A percentile compares a stretch with the other conserved stretches of the same genome.
phyloP scores from a whole-genome alignment of 1,284 basidiomycete genomes.

The Anthracocystis walkeri region DNA sequence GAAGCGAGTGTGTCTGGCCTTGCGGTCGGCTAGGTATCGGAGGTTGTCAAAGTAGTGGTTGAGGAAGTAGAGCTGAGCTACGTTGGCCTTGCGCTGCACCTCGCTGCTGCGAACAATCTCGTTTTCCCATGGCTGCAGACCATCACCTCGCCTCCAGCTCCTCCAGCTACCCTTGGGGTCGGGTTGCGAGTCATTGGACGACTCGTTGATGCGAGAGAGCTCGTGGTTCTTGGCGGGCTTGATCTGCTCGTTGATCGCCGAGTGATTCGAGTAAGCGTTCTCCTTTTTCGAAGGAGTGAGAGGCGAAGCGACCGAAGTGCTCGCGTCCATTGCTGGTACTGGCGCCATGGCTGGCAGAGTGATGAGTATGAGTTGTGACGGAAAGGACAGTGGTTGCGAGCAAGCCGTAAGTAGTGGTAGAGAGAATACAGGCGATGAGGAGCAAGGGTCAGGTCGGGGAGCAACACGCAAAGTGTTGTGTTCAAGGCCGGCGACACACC shows the following conservation, averaged over 20 bases:
- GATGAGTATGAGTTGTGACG: not conserved
- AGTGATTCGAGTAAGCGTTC: conserved; percentile 37
- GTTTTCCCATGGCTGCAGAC: conserved; percentile 65
- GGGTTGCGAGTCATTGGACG: conserved; percentile 39
- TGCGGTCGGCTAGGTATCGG: conserved; percentile 63
- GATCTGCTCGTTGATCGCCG: conserved; percentile 26
- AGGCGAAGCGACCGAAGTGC: conserved; percentile 34
- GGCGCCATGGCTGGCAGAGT: conserved; percentile 27
- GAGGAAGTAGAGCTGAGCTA: conserved; percentile 69
- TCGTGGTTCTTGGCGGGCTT: conserved; percentile 36
- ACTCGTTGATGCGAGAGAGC: conserved; percentile 29
- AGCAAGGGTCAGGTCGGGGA: not conserved
- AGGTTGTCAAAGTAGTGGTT: conserved; percentile 70
- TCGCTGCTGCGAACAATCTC: conserved; percentile 62
- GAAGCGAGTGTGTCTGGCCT: conserved; percentile 75
- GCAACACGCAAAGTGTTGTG: not conserved
- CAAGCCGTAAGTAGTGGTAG: not conserved
- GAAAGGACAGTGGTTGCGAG: not conserved
- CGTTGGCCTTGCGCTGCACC: conserved; percentile 67
- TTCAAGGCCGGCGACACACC: not conserved
- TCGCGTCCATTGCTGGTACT: conserved; percentile 25
- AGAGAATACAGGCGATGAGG: not conserved
- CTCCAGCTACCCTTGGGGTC: conserved; percentile 60
- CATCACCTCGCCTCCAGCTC: conserved; percentile 59
- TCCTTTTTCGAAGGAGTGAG: conserved; percentile 46